Evolutionary conservation across 1,139 yeast species (phyloP).

Genomic region (Yamadazyma siamensis): DNA sequence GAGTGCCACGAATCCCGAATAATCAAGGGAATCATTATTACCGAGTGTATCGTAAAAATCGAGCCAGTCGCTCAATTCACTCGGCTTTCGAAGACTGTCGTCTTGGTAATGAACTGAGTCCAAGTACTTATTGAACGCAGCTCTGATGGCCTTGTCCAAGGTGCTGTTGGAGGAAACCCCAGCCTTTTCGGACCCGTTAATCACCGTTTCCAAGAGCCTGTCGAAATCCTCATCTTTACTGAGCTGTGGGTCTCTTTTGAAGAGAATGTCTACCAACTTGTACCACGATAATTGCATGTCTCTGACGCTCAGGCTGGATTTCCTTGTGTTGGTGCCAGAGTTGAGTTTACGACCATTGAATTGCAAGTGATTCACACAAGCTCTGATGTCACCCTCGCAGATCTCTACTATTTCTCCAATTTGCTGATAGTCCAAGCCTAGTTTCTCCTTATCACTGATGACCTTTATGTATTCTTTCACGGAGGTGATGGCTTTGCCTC

Average conservation of each 20-base stretch:
- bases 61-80: slow-evolving; percentile 73
- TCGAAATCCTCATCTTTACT: slow-evolving; percentile 48
- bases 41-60: slow-evolving; percentile 58
- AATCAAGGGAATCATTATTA: slow-evolving; percentile 47
- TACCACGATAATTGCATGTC: slow-evolving; percentile 64
- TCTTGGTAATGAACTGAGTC: slow-evolving; percentile 58
- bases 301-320: no score
- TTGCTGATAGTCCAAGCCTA: slow-evolving; percentile 31
- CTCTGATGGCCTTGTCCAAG: slow-evolving; percentile 64
- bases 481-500: slow-evolving; percentile 36
- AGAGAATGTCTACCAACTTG: slow-evolving; percentile 50
- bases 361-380: slow-evolving; percentile 81
- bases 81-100: slow-evolving; percentile 59
- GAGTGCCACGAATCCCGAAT: slow-evolving; percentile 55
- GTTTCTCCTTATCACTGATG: slow-evolving; percentile 29
- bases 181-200: slow-evolving; percentile 38
- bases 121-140: slow-evolving; percentile 67
- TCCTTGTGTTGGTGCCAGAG: slow-evolving; percentile 5
- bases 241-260: slow-evolving; percentile 47
- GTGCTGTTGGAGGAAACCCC: slow-evolving; percentile 43
- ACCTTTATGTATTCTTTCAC: slow-evolving; percentile 39
- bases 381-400: slow-evolving; percentile 82
- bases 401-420: slow-evolving; percentile 57
- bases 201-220: slow-evolving; percentile 30
- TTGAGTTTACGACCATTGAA: slow-evolving; percentile 42